Evolutionary conservation across 805 yeast species (phyloP).

Genomic region (Metschnikowia kunwiensis): DNA sequence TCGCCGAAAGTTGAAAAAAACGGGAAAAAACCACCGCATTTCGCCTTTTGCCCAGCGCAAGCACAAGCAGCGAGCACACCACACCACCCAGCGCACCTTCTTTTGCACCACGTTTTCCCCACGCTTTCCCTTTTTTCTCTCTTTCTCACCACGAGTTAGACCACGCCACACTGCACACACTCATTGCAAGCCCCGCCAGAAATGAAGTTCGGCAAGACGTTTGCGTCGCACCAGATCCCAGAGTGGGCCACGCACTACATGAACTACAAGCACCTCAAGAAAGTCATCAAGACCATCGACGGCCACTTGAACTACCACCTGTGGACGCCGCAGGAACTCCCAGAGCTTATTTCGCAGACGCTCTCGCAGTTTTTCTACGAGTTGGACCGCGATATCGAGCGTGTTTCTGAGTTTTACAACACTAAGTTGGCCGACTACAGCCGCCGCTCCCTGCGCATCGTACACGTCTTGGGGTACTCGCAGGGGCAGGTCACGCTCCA

Average conservation of each 20-base stretch:
- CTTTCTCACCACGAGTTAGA: no score
- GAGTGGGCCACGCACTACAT: conserved; percentile 85
- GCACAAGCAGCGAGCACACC: no score
- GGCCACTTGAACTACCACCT: conserved; percentile 35
- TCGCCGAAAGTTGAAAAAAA: no score
- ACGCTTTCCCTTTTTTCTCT: no score
- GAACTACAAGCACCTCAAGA: conserved; percentile 82
- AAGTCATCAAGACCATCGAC: conserved; percentile 66
- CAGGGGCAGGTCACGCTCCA: conserved; percentile 25
- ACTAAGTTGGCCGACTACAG: conserved; percentile 71
- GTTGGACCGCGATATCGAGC: conserved; percentile 76
- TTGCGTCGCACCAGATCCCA: conserved; percentile 83
- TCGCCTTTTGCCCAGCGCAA: no score
- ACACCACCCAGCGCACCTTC: no score
- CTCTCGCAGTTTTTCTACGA: conserved; percentile 70
- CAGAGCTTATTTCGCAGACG: conserved; percentile 40
- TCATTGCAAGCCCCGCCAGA: no score
- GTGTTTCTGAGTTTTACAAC: conserved; percentile 76
- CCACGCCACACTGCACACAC: no score
- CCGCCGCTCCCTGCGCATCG: conserved; percentile 55
- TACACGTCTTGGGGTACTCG: conserved; percentile 33
- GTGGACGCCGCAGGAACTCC: conserved; percentile 22
- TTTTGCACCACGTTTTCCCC: no score
- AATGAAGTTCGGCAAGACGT: conserved; percentile 81
- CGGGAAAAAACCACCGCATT: no score